These are phyloP conservation scores for Conticribra guillardii DNA, from an alignment of 108 stramenopile species.

Conservation along the genomic window DNA sequence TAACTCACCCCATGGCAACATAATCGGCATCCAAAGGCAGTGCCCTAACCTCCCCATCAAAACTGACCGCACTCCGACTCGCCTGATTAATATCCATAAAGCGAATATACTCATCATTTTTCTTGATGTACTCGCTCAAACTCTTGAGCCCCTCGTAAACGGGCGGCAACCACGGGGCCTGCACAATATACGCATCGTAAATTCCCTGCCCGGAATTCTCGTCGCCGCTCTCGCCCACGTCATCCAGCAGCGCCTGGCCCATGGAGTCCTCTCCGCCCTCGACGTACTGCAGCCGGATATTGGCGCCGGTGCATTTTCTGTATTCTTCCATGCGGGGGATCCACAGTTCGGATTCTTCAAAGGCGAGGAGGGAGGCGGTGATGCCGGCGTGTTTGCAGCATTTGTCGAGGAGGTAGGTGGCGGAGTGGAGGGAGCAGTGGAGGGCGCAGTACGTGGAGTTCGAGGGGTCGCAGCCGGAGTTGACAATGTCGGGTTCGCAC, in stretches of 20 bases:
- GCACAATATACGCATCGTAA: slow-evolving; percentile 48
- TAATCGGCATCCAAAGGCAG: slow-evolving; percentile 48
- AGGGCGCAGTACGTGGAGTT: slow-evolving; percentile 11
- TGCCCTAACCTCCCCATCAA: slow-evolving; percentile 32
- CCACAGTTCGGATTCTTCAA: slow-evolving; percentile 32
- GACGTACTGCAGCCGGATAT: slow-evolving; percentile 29
- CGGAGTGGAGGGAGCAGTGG: slow-evolving; percentile 26
- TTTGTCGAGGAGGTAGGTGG: slow-evolving; percentile 46
- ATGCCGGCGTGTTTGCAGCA: slow-evolving; percentile 44
- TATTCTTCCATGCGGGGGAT: slow-evolving; percentile 44
- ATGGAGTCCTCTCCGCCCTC: slow-evolving; percentile 45
- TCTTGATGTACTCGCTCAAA: slow-evolving; percentile 31
- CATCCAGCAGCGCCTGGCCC: slow-evolving; percentile 37
- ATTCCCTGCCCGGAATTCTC: slow-evolving; percentile 38
- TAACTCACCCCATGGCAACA: slow-evolving; percentile 43
- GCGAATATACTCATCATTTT: slow-evolving; percentile 23
- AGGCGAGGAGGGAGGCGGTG: slow-evolving; percentile 47
- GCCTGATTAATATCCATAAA: slow-evolving; percentile 48
- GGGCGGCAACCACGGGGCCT: slow-evolving; percentile 44
- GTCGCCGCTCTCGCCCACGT: slow-evolving; percentile 37
- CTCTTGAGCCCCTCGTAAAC: slow-evolving; percentile 31
- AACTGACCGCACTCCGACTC: slow-evolving; percentile 26
- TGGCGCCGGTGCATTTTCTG: slow-evolving; percentile 44
- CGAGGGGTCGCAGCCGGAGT: slow-evolving; percentile 14
- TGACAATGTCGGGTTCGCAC: slow-evolving; percentile 12